A percentile compares a stretch with the other conserved stretches of the same genome.
Evolutionary conservation across 2,329 filamentous ascomycete species (phyloP).

Genomic region (Chaetothyriales sp.): DNA sequence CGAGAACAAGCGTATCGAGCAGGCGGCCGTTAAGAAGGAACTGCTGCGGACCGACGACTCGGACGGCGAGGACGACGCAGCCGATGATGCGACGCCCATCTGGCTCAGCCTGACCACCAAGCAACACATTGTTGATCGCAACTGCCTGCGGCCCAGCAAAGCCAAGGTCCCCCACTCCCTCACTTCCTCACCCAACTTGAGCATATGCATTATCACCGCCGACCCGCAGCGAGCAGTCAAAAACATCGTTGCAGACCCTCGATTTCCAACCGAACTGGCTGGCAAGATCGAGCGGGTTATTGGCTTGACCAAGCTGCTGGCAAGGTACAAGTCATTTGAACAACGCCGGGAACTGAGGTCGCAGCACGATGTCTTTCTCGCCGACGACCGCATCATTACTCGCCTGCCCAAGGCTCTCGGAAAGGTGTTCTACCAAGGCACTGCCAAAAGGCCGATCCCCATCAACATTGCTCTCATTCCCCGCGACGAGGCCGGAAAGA

Average conservation of each 20-base stretch:
- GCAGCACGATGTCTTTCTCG: slow-evolving; percentile 87
- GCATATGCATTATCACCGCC: slow-evolving; percentile 75
- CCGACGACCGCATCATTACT: slow-evolving; percentile 67
- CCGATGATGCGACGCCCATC: slow-evolving; percentile 39
- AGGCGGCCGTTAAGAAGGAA: slow-evolving; percentile 36
- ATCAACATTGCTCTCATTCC: slow-evolving; percentile 53
- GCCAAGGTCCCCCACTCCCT: slow-evolving; percentile 64
- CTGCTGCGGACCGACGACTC: slow-evolving; percentile 35
- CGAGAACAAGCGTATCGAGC: slow-evolving; percentile 33
- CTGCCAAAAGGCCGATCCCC: slow-evolving; percentile 72
- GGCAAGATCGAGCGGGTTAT: slow-evolving; percentile 61
- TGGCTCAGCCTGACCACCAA: slow-evolving; percentile 51
- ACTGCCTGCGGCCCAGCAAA: slow-evolving; percentile 68
- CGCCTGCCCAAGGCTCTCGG: slow-evolving; percentile 63
- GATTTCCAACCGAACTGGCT: slow-evolving; percentile 52
- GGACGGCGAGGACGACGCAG: slow-evolving; percentile 29
- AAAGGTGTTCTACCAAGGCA: slow-evolving; percentile 81
- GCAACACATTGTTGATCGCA: slow-evolving; percentile 56
- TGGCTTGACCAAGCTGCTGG: slow-evolving; percentile 69
- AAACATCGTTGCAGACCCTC: slow-evolving; percentile 61
- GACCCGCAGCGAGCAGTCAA: slow-evolving; percentile 77
- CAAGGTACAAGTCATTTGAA: slow-evolving; percentile 82
- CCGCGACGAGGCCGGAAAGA: slow-evolving; percentile 42
- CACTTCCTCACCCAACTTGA: slow-evolving; percentile 48
- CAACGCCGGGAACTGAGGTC: slow-evolving; percentile 63